Conservation (phyloP, 805 yeast genomes). For the Candida railenensis region DNA sequence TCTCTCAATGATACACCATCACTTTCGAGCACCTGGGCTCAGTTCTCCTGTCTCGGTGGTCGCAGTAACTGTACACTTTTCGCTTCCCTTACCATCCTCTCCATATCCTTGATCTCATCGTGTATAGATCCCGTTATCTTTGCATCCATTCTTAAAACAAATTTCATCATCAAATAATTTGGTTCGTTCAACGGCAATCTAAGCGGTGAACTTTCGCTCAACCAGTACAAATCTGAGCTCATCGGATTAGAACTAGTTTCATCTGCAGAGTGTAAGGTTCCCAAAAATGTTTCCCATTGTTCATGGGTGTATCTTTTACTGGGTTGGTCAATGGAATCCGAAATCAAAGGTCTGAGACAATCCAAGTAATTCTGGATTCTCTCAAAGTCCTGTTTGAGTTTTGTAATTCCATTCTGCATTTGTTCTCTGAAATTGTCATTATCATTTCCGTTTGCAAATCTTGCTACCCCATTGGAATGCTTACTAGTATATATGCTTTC, state of each 20-base stretch:
- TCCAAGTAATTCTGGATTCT: conserved; percentile 28
- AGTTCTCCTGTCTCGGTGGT: background rate
- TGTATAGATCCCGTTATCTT: conserved; percentile 15
- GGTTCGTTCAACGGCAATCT: conserved; percentile 70
- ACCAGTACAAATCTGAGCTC: conserved; percentile 47
- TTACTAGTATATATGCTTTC: too few relatives aligned
- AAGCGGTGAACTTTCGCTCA: conserved; percentile 65
- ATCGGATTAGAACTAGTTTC: conserved; percentile 3
- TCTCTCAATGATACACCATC: too few relatives aligned
- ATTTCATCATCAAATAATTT: conserved; percentile 50
- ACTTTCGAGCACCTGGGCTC: too few relatives aligned
- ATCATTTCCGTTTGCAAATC: background rate
- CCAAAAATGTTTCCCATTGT: conserved; percentile 50
- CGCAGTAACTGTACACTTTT: background rate
- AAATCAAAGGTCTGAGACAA: conserved; percentile 26
- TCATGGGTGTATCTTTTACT: conserved; percentile 44
- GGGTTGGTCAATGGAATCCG: conserved; percentile 39
- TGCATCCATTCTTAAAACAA: conserved; percentile 23
- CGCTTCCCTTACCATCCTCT: background rate
- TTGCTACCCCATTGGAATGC: background rate
- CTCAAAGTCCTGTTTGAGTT: conserved; percentile 14
- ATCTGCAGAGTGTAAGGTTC: conserved; percentile 24
- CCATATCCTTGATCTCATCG: conserved; percentile 7
- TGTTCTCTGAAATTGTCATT: background rate
- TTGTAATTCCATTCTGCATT: background rate